phyloP scores from a whole-genome alignment of 768 basidiomycete genomes.

The Naganishia kalamii region DNA sequence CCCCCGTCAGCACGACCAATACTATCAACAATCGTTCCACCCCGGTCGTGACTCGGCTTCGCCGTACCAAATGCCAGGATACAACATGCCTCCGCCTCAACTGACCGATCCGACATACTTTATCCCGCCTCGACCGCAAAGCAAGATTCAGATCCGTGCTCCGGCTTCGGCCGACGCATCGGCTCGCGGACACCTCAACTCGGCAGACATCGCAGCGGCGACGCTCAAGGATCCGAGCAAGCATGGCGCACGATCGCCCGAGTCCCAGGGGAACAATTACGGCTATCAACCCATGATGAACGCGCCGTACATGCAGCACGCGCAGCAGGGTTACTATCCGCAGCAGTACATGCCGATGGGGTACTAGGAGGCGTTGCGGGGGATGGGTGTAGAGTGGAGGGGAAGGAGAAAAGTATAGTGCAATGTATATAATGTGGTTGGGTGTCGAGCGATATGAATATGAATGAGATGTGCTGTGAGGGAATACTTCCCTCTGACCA shows the following conservation, averaged over 20 bases:
- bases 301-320: constrained; percentile 3
- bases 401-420: too few species aligned
- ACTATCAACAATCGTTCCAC: background rate
- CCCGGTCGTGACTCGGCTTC: constrained; percentile 14
- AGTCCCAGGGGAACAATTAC: constrained; percentile 14
- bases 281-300: constrained; percentile 16
- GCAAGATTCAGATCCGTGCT: constrained; percentile 23
- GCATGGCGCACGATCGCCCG: constrained; percentile 1
- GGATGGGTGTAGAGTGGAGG: too few species aligned
- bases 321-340: constrained; percentile 16
- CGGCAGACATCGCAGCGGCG: background rate
- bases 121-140: constrained; percentile 21
- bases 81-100: constrained; percentile 5
- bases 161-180: constrained; percentile 7
- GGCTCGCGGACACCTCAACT: background rate
- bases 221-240: constrained; percentile 13
- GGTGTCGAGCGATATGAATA: too few species aligned
- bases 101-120: constrained; percentile 21
- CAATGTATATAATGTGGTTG: too few species aligned
- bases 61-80: background rate
- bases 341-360: constrained; percentile 15
- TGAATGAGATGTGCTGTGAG: too few species aligned
- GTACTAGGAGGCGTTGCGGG: constrained; percentile 2
- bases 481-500: too few species aligned
- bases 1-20: background rate